These are phyloP conservation scores for Bipolaris oryzae DNA, from an alignment of 2,329 filamentous ascomycete species.

Conservation along the genomic window DNA sequence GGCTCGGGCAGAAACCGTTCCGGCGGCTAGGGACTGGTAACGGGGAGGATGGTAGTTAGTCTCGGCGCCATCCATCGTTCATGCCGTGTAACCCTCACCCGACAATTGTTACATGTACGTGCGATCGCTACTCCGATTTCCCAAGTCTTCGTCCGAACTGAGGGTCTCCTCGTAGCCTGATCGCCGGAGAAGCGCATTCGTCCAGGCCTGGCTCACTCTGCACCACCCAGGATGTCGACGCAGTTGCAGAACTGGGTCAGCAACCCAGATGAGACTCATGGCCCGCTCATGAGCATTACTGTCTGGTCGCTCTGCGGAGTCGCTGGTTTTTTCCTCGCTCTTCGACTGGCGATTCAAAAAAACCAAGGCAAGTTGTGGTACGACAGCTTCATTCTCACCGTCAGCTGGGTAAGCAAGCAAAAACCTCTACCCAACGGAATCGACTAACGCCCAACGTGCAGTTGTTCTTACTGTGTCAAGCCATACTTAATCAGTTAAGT, in stretches of 20 bases:
- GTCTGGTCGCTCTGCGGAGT: slow-evolving; percentile 3
- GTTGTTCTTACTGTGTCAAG: slow-evolving; percentile 1
- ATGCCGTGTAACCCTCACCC: background rate
- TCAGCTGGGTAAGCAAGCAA: slow-evolving; percentile 8
- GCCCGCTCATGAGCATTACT: slow-evolving; percentile 1
- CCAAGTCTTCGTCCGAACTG: background rate
- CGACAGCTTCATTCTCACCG: slow-evolving; percentile 2
- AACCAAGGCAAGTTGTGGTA: slow-evolving; percentile 8
- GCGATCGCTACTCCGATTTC: background rate
- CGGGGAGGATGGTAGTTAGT: background rate
- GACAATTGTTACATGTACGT: background rate
- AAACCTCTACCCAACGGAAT: background rate
- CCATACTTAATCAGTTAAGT: slow-evolving; percentile 1
- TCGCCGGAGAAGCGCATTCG: background rate
- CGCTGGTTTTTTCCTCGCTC: slow-evolving; percentile 1
- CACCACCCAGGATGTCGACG: slow-evolving; percentile 1
- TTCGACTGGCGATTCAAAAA: slow-evolving; percentile 2
- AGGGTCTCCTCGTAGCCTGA: background rate
- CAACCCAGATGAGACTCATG: slow-evolving; percentile 7
- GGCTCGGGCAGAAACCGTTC: background rate
- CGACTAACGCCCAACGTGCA: background rate
- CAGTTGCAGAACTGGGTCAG: slow-evolving; percentile 8
- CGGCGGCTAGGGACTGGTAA: background rate
- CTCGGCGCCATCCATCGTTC: background rate
- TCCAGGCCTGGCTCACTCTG: background rate